Conservation (phyloP, 768 basidiomycete species). For the Lactarius tabidus region DNA sequence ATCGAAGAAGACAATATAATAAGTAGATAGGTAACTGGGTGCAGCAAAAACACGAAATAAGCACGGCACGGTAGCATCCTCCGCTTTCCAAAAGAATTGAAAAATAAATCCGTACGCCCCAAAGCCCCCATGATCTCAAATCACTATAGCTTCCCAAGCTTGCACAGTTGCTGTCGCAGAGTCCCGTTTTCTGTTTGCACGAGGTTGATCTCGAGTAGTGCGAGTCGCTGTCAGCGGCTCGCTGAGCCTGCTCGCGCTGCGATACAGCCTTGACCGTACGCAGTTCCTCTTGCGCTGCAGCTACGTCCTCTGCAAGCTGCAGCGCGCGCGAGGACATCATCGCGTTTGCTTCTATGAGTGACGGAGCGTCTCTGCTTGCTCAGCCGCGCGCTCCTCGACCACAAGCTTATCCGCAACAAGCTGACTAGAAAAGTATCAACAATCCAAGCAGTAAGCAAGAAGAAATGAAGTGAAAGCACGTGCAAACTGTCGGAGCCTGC, state of each 20-base stretch:
- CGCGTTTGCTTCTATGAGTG: conserved; percentile 80
- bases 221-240: conserved; percentile 78
- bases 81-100: neutral
- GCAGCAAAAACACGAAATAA: neutral
- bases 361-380: conserved; percentile 68
- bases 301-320: conserved; percentile 65
- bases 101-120: neutral
- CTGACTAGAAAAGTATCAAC: conserved; percentile 28
- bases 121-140: neutral
- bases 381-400: conserved; percentile 61
- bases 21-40: neutral
- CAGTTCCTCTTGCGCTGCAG: conserved; percentile 65
- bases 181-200: conserved; percentile 75
- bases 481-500: conserved; percentile 47
- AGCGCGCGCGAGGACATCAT: conserved; percentile 68
- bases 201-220: conserved; percentile 79
- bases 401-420: conserved; percentile 59
- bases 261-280: conserved; percentile 47
- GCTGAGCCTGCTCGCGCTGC: conserved; percentile 69
- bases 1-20: neutral
- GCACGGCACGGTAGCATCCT: neutral
- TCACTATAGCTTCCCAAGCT: conserved; percentile 43
- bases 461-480: conserved; percentile 34
- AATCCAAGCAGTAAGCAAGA: neutral
- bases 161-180: conserved; percentile 66